Base-by-base conservation (phyloP, 805 yeast genomes). In the Clavispora vitiphila region DNA sequence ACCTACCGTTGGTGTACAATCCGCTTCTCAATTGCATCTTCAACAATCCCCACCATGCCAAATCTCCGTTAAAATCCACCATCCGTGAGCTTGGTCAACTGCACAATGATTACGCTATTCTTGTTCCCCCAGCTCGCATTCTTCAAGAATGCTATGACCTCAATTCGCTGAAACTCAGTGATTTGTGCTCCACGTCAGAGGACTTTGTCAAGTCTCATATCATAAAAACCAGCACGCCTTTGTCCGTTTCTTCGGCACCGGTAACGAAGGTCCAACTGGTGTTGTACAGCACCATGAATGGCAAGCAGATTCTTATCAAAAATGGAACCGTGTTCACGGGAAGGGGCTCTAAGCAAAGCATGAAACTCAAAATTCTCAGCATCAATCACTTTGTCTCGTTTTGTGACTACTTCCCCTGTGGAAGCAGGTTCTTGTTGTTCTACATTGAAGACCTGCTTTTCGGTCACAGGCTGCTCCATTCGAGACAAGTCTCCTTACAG, bases 151-250 rank as follows among this genome's bases (percentile, higher is more conserved):
- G 51, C 36, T 53, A 51, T 30, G 72, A 69, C 44, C 61, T 66
- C 12, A 41, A 54, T 6, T 44, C 58, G 3, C 48, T 50, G 18
- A 44, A 38, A 18, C 69, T 78, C 40, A 57, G 54, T 3, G 86
- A 81, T 2, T 58, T 78, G 11, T 81, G 86, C 56, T 74, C 74
- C 44, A 46, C 48, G 38, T 70, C 67, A 30, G 76, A 75, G 25
- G 85, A 80, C 20, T 84, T 83, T 56, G 64, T 83, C 8, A 71
- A 72, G 36, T 75, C 85, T 2, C 91, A 85, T 56, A 73, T 85
- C 19, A 59, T 83, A 15, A 58, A 69, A 35, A 62, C 54, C 19
- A 51, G 51, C 44, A 54, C 44, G 20, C 37, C 51, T 19, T 39
- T 41, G 26, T 49, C 65, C 7, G 49, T 57, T 29, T 55, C 53